Evolutionary conservation across 257 asterid species (phyloP).

Genomic region (Nicotiana attenuata): DNA sequence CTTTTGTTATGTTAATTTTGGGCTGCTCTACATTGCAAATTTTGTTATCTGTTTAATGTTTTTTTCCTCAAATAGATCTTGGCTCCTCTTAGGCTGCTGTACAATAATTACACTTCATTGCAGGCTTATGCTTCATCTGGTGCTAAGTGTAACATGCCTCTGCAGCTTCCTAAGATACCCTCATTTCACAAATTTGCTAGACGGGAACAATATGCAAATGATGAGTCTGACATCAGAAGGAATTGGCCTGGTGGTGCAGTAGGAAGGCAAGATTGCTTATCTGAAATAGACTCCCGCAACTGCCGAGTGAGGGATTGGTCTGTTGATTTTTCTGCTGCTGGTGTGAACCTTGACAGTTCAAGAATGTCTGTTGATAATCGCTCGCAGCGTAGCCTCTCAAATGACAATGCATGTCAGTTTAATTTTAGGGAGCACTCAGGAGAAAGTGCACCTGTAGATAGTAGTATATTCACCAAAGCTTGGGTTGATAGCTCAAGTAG

Average conservation of each 20-base stretch:
- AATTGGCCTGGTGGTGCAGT: constrained; percentile 72
- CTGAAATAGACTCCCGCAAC: constrained; percentile 96
- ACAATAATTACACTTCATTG: constrained; percentile 20
- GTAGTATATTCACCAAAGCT: constrained; percentile 80
- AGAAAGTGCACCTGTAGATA: constrained; percentile 78
- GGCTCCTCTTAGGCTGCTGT: neutral
- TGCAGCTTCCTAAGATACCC: constrained; percentile 86
- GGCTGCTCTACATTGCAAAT: constrained; percentile 3
- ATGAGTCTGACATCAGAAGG: constrained; percentile 62
- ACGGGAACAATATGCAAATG: constrained; percentile 71
- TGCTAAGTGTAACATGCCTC: constrained; percentile 47
- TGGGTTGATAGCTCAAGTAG: constrained; percentile 96
- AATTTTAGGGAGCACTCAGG: constrained; percentile 85
- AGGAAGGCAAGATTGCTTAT: constrained; percentile 79
- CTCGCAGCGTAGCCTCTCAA: constrained; percentile 70
- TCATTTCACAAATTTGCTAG: constrained; percentile 93
- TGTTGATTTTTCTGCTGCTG: constrained; percentile 94
- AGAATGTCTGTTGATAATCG: constrained; percentile 53
- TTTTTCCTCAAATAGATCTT: constrained; percentile 6
- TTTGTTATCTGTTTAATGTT: neutral
- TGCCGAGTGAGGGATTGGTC: constrained; percentile 99
- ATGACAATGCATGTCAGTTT: constrained; percentile 65
- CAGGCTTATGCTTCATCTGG: constrained; percentile 93
- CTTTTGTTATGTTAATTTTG: constrained; percentile 8
- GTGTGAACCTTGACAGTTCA: constrained; percentile 68